Percentiles rank a stretch among this genome's conserved stretches.
These are phyloP conservation scores for Phialophora expanda DNA, from an alignment of 2,329 filamentous ascomycete species.

Conservation along the genomic window DNA sequence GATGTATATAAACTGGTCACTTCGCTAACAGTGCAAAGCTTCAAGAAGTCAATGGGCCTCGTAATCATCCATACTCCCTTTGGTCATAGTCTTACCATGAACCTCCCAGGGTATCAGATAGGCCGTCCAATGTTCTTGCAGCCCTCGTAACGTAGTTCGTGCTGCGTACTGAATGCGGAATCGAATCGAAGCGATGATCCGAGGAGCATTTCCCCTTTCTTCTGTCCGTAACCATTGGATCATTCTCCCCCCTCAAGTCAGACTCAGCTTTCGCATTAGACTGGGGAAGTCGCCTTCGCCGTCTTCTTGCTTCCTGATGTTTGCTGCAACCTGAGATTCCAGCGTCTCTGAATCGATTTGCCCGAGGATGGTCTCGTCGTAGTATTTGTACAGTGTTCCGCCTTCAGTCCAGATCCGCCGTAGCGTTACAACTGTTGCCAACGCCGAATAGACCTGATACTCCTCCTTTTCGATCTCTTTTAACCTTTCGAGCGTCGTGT, in stretches of 20 bases:
- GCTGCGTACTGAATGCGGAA: neutral
- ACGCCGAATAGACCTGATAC: conserved; percentile 60
- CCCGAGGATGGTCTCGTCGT: conserved; percentile 68
- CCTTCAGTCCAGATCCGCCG: conserved; percentile 75
- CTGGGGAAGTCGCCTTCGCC: conserved; percentile 38
- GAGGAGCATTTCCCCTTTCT: neutral
- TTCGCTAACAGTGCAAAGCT: neutral
- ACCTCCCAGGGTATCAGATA: neutral
- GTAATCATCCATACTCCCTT: neutral
- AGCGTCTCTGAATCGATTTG: conserved; percentile 61
- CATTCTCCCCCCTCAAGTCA: conserved; percentile 13
- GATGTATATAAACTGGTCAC: neutral
- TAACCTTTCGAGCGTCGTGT: conserved; percentile 61
- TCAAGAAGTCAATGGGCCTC: neutral
- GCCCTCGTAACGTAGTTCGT: neutral
- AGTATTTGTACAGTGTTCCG: conserved; percentile 70
- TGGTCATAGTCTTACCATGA: neutral
- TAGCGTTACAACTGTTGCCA: conserved; percentile 64
- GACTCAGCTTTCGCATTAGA: conserved; percentile 38
- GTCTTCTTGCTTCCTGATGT: conserved; percentile 38
- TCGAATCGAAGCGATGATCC: neutral
- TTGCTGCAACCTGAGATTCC: conserved; percentile 44
- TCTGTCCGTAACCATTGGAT: neutral
- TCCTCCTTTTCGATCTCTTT: conserved; percentile 63
- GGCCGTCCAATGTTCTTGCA: neutral